Evolutionary conservation across 169 alveolate species (phyloP).

Genomic region (Perkinsus olseni): DNA sequence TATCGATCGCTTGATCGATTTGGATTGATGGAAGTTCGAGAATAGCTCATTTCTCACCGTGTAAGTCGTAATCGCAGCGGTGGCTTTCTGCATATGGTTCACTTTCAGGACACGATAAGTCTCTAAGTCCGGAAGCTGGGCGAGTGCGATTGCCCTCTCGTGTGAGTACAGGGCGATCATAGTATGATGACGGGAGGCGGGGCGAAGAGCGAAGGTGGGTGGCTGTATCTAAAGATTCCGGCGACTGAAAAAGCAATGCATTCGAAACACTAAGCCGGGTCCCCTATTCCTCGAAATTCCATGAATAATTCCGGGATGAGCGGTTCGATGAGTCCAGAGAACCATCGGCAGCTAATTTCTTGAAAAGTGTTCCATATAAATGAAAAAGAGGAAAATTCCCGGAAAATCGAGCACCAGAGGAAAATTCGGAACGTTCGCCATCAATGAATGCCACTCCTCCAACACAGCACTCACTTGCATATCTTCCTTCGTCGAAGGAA

Average conservation of each 20-base stretch:
- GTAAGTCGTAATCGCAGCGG: not conserved
- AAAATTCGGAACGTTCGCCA: no score
- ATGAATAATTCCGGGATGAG: no score
- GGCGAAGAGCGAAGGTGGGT: not conserved
- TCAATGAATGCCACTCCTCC: no score
- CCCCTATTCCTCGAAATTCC: no score
- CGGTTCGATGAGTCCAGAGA: no score
- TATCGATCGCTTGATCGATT: no score
- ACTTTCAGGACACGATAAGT: not conserved
- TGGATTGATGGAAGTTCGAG: not conserved
- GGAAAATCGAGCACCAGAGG: no score
- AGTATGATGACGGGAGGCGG: not conserved
- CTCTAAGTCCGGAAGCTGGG: not conserved
- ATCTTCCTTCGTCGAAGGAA: not conserved
- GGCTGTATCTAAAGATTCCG: not conserved
- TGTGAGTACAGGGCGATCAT: not conserved
- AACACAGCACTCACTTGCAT: not conserved
- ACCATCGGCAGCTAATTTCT: no score
- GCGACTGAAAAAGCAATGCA: no score
- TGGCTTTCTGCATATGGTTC: not conserved
- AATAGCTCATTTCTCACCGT: not conserved
- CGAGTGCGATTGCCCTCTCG: not conserved
- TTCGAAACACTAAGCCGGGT: no score
- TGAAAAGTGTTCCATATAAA: no score
- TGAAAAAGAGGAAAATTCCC: no score